Conservation (phyloP, 139 green algal species). For the Haematococcus lacustris region DNA sequence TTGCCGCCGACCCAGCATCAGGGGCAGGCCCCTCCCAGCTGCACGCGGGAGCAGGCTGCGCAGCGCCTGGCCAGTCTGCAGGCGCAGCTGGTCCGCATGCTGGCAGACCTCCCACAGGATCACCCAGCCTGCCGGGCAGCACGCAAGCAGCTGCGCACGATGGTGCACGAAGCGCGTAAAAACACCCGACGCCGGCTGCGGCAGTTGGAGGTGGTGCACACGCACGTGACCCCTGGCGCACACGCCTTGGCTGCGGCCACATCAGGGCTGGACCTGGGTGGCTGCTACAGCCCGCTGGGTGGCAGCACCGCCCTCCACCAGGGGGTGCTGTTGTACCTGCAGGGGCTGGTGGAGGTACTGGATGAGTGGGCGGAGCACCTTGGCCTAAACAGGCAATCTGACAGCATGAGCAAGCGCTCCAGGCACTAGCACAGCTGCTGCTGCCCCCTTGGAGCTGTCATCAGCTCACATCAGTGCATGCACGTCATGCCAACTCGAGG, state of each 20-base stretch:
- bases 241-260: not conserved
- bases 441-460: too few relatives aligned
- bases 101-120: conserved; percentile 3
- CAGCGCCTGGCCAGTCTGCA: too few relatives aligned
- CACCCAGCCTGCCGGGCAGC: conserved; percentile 1
- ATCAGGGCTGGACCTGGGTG: not conserved
- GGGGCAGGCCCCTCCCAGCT: too few relatives aligned
- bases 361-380: conserved; percentile 1
- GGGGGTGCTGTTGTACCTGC: conserved; percentile 9
- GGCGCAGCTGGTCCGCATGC: conserved; percentile 7
- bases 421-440: too few relatives aligned
- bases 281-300: conserved; percentile 1
- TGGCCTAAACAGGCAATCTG: conserved; percentile 9
- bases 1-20: too few relatives aligned
- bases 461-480: too few relatives aligned
- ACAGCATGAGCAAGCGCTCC: conserved; percentile 7
- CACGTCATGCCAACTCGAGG: too few relatives aligned
- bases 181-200: conserved; percentile 15
- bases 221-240: not conserved
- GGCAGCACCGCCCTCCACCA: conserved; percentile 7
- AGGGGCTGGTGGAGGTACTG: conserved; percentile 2
- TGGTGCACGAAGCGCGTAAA: conserved; percentile 19
- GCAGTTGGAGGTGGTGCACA: conserved; percentile 13
- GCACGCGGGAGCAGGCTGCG: too few relatives aligned
- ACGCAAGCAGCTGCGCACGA: conserved; percentile 18